phyloP scores from a whole-genome alignment of 768 basidiomycete genomes.

The Tulasnella sp. region DNA sequence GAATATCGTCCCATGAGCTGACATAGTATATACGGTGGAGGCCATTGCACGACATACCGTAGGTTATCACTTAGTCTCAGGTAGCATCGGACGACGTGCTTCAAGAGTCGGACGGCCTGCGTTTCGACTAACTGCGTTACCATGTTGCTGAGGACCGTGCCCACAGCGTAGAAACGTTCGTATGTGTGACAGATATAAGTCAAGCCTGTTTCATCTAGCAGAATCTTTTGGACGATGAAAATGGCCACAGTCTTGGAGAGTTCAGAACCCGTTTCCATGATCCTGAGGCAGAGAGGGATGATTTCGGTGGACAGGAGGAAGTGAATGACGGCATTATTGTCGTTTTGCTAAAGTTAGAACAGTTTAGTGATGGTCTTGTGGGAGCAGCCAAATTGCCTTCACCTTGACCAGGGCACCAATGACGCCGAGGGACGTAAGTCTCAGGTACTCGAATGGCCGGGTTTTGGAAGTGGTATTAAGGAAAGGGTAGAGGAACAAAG shows the following conservation, averaged over 20 bases:
- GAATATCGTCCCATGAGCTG: not conserved
- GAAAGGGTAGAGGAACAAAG: constrained; percentile 94
- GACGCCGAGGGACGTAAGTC: constrained; percentile 98
- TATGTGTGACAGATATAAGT: constrained; percentile 99
- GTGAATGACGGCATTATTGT: constrained; percentile 98
- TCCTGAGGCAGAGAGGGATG: constrained; percentile 97
- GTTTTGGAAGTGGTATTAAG: constrained; percentile 99
- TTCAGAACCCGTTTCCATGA: constrained; percentile 99
- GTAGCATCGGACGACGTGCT: constrained; percentile 98
- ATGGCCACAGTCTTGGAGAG: constrained; percentile 99
- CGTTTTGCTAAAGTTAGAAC: constrained; percentile 77
- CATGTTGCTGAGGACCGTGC: constrained; percentile 98
- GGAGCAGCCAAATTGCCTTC: constrained; percentile 37
- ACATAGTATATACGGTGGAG: constrained; percentile 20
- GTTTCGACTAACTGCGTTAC: constrained; percentile 97
- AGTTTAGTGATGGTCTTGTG: not conserved
- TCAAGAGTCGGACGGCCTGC: constrained; percentile 92
- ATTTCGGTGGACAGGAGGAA: constrained; percentile 99
- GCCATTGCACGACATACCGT: constrained; percentile 57
- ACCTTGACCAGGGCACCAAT: constrained; percentile 99
- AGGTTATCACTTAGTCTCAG: constrained; percentile 93
- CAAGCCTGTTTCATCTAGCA: constrained; percentile 95
- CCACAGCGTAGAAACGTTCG: constrained; percentile 98
- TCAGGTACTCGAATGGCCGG: constrained; percentile 98
- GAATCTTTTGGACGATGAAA: constrained; percentile 97